phyloP scores from a whole-genome alignment of 257 asterid species.

The Scutellaria baicalensis region DNA sequence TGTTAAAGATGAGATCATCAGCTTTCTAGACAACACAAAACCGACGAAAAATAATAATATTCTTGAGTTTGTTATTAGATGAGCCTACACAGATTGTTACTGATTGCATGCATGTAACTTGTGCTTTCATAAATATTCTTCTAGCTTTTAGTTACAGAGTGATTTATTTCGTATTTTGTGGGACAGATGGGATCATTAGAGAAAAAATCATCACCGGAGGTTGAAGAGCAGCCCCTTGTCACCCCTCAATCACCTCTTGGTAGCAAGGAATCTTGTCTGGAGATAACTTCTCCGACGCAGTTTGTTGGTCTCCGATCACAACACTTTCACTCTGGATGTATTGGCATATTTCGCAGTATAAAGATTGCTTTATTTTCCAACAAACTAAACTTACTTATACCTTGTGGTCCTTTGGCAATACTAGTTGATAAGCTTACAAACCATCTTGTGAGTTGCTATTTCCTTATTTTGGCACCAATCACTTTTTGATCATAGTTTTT shows the following conservation, averaged over 20 bases:
- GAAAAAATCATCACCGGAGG: conserved; percentile 41
- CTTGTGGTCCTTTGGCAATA: conserved; percentile 61
- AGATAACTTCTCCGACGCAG: conserved; percentile 30
- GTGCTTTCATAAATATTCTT: neutral
- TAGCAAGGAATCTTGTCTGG: conserved; percentile 31
- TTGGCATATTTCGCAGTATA: conserved; percentile 27
- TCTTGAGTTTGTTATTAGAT: neutral
- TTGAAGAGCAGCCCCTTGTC: conserved; percentile 44
- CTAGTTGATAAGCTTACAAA: conserved; percentile 37
- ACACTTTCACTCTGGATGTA: conserved; percentile 25
- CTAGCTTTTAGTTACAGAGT: neutral
- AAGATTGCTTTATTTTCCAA: conserved; percentile 51
- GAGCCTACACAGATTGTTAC: neutral
- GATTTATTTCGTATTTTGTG: conserved; percentile 1
- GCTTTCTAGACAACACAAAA: neutral
- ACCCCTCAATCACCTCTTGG: conserved; percentile 27
- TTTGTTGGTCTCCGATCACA: conserved; percentile 22
- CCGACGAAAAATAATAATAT: neutral
- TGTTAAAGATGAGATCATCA: neutral
- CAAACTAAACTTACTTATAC: conserved; percentile 51
- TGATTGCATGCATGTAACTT: neutral
- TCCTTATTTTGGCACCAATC: neutral
- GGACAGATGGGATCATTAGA: conserved; percentile 62
- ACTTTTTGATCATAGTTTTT: neutral
- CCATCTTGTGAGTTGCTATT: conserved; percentile 45